Conservation (phyloP, 805 yeast genomes). For the Tetrapisispora taiwanensis region DNA sequence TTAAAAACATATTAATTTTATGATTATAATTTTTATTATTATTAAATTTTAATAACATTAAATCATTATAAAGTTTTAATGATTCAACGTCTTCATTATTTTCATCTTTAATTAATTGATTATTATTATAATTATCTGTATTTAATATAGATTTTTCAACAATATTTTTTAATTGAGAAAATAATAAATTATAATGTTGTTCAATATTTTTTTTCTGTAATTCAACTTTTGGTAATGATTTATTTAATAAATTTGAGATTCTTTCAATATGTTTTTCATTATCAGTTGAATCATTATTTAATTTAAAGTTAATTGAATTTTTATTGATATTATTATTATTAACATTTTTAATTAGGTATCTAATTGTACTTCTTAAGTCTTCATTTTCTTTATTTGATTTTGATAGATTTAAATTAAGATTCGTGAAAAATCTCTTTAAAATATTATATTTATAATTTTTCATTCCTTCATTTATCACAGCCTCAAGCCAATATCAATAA, state of each 20-base stretch:
- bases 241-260: constrained; percentile 20
- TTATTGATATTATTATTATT: not conserved
- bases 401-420: constrained; percentile 3
- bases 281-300: not conserved
- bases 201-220: constrained; percentile 15
- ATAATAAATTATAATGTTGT: constrained; percentile 22
- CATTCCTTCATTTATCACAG: not conserved
- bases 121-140: not conserved
- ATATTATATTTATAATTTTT: not conserved
- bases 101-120: not conserved
- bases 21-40: constrained; percentile 7
- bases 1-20: constrained; percentile 8
- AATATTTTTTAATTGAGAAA: constrained; percentile 18
- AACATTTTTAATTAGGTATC: constrained; percentile 14
- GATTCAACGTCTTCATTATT: constrained; percentile 4
- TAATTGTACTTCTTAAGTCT: constrained; percentile 20
- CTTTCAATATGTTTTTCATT: constrained; percentile 18
- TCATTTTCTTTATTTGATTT: constrained; percentile 8
- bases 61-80: constrained; percentile 10
- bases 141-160: constrained; percentile 13
- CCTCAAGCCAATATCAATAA: too few relatives aligned
- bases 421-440: constrained; percentile 17
- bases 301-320: not conserved
- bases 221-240: constrained; percentile 21
- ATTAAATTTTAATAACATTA: constrained; percentile 17